Conservation (phyloP, 495 filamentous ascomycete genomes). For the Pseudomonodictys pantanalensis region DNA sequence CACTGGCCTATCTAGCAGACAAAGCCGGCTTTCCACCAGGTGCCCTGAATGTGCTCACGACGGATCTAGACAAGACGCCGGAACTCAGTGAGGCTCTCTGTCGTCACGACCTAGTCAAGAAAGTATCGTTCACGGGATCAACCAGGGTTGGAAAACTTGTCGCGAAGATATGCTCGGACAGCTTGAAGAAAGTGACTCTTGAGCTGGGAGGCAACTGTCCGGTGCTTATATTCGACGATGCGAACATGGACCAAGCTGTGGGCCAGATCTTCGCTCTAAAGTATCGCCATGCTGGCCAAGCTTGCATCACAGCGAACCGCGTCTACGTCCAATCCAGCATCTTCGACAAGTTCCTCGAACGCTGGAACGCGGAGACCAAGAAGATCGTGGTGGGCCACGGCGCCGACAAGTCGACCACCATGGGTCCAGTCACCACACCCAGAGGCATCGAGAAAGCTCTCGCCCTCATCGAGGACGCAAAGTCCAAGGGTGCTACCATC, state of each 20-base stretch:
- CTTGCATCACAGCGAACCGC: conserved; percentile 45
- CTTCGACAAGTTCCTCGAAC: conserved; percentile 41
- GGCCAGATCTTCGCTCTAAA: conserved; percentile 38
- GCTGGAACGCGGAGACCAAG: conserved; percentile 54
- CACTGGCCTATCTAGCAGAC: conserved; percentile 44
- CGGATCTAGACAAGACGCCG: conserved; percentile 43
- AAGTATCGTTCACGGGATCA: conserved; percentile 45
- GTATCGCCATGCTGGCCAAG: conserved; percentile 46
- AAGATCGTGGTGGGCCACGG: conserved; percentile 66
- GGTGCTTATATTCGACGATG: conserved; percentile 46
- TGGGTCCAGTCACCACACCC: conserved; percentile 67
- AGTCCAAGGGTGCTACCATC: conserved; percentile 55
- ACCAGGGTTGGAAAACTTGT: conserved; percentile 45
- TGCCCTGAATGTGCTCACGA: conserved; percentile 42
- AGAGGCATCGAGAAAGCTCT: conserved; percentile 61
- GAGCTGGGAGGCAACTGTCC: conserved; percentile 47
- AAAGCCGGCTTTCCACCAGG: conserved; percentile 43
- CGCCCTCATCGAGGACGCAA: conserved; percentile 62
- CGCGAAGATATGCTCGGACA: conserved; percentile 41
- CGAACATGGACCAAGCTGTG: conserved; percentile 42
- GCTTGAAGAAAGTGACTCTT: conserved; percentile 45
- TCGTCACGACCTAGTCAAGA: conserved; percentile 41
- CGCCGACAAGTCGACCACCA: conserved; percentile 54
- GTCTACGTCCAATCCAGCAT: conserved; percentile 45
- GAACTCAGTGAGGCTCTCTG: conserved; percentile 42